Conservation (phyloP, 2,329 filamentous ascomycete genomes). For the Microsporum canis region DNA sequence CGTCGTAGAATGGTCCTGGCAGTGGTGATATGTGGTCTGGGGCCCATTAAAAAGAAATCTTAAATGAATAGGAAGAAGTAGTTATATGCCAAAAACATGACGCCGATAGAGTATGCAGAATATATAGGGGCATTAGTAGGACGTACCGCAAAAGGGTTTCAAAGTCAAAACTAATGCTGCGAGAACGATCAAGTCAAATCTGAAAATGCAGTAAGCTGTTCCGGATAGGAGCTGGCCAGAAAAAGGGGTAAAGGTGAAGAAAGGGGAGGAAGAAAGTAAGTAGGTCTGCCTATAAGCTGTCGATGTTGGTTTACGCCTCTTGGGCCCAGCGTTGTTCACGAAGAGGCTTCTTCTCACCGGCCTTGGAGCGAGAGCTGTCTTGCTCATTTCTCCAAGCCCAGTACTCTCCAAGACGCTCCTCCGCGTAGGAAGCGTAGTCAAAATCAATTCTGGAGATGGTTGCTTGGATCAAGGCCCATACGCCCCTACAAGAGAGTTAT, state of each 20-base stretch:
- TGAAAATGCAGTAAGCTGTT: background rate
- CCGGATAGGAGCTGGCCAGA: background rate
- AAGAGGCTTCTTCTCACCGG: slow-evolving; percentile 53
- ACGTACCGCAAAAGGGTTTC: background rate
- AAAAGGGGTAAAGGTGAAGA: background rate
- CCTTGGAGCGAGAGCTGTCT: slow-evolving; percentile 48
- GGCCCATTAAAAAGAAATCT: background rate
- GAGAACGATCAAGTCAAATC: background rate
- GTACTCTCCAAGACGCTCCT: slow-evolving; percentile 77
- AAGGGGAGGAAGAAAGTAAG: background rate
- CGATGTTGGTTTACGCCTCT: slow-evolving; percentile 23
- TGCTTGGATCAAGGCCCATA: slow-evolving; percentile 92
- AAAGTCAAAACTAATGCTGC: background rate
- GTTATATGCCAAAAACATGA: background rate
- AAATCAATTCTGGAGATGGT: slow-evolving; percentile 93
- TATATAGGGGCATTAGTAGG: background rate
- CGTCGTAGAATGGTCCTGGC: background rate
- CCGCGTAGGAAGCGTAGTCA: slow-evolving; percentile 86
- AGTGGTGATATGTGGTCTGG: background rate
- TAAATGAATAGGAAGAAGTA: background rate
- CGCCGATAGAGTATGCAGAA: background rate
- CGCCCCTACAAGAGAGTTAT: slow-evolving; percentile 53
- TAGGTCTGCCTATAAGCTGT: background rate
- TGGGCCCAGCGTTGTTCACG: slow-evolving; percentile 73
- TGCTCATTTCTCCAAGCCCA: slow-evolving; percentile 76